Base-by-base conservation (phyloP, 1,284 basidiomycete species). In the Cryptococcus neoformans region DNA sequence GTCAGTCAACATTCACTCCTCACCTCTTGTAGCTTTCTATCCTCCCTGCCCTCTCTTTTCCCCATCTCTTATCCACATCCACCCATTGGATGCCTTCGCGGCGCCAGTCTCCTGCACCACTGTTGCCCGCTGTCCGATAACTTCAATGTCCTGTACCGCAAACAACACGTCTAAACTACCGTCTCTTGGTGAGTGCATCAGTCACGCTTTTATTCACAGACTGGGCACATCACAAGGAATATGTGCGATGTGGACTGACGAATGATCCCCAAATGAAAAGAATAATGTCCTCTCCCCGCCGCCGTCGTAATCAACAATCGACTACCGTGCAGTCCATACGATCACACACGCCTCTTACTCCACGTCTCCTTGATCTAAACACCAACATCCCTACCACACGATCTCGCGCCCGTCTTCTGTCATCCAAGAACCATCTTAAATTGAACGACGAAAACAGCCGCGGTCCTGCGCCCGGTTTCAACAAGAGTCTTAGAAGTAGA, bases 161-260 rank as follows among this genome's bases (percentile, higher is more conserved):
- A 54, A 50, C 49, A 53, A 59, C 57, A 54, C 57, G 57, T 50
- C 57, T 59, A 54, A 59, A 55, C 55, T 59, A 53, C 45, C 36
- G 44, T 39, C 39, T 38, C 47, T 39, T 34, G 35, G 46, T 58
- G 47, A 54, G 52, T 57, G 21, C 21, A 21, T 21, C 21, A 21
- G 21, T 21, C 21, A 21, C 21, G 21, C 21, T 21, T 21, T 21
- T 21, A 21, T 21, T 21, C 21, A 21, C 21, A 21, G 21, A 21
- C 21, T 21, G 21, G 21, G 21, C 21, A 21, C 21, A 21, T 21
- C 21, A 21, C 21, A 21, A 21, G 21, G 21, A 21, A 21, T 21
- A 21, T 21, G 21, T 21, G 21, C 21, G 21, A 21, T 21, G 21
- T 21, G 21, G 21, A 21, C 21, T 21, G 21, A 21, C 21, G 21